phyloP scores from a whole-genome alignment of 768 basidiomycete species.

The Pisolithus microcarpus region DNA sequence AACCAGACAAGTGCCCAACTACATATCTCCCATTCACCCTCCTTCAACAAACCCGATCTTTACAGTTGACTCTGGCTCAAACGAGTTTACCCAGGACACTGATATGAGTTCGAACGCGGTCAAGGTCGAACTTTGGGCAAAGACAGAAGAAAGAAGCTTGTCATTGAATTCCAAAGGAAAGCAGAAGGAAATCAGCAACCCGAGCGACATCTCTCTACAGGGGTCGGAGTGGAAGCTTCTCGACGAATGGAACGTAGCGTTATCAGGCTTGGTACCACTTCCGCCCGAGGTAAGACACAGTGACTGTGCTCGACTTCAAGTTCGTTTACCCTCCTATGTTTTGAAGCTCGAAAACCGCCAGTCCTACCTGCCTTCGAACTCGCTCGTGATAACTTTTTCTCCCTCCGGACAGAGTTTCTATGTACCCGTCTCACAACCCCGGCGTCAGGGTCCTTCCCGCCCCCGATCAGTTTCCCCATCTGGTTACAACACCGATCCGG shows the following conservation, averaged over 20 bases:
- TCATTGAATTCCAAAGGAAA: slow-evolving; percentile 33
- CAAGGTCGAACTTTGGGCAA: slow-evolving; percentile 55
- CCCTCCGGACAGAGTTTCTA: slow-evolving; percentile 58
- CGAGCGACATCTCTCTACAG: slow-evolving; percentile 6
- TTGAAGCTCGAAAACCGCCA: slow-evolving; percentile 32
- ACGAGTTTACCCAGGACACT: slow-evolving; percentile 49
- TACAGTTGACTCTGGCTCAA: slow-evolving; percentile 43
- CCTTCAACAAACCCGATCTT: slow-evolving; percentile 85
- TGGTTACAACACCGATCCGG: slow-evolving; percentile 71
- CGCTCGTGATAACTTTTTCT: slow-evolving; percentile 58
- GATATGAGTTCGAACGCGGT: slow-evolving; percentile 47
- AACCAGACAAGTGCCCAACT: slow-evolving; percentile 42
- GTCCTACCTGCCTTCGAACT: slow-evolving; percentile 60
- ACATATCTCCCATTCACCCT: slow-evolving; percentile 69
- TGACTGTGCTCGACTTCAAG: slow-evolving; percentile 3
- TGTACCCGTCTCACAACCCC: slow-evolving; percentile 32
- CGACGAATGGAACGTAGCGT: slow-evolving; percentile 59
- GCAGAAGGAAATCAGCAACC: slow-evolving; percentile 31
- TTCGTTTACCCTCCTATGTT: slow-evolving; percentile 7
- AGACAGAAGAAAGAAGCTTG: slow-evolving; percentile 19
- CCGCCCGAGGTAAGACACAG: slow-evolving; percentile 50
- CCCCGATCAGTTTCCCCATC: slow-evolving; percentile 50
- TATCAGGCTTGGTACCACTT: slow-evolving; percentile 51
- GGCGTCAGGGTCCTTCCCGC: slow-evolving; percentile 20
- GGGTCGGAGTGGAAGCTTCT: slow-evolving; percentile 53